These are phyloP conservation scores for Syzygium oleosum DNA, from an alignment of 345 rosid genomes.

Conservation along the genomic window DNA sequence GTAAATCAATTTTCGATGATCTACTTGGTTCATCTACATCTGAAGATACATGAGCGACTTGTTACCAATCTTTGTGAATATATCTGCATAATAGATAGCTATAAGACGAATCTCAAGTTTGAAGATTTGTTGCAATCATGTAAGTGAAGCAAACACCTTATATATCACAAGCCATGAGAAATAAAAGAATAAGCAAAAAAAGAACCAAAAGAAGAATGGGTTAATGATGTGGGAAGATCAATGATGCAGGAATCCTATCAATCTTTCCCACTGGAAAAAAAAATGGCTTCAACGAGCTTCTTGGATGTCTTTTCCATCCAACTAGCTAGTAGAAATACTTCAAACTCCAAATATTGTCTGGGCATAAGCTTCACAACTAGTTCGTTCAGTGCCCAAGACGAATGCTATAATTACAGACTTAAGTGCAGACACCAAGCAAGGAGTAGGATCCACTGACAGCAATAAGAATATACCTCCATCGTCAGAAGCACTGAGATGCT, in stretches of 20 bases:
- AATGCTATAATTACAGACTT: not conserved
- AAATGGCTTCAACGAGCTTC: not conserved
- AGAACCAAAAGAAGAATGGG: not conserved
- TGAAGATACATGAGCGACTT: not conserved
- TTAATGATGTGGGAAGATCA: not conserved
- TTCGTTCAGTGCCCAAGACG: not conserved
- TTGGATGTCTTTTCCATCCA: not conserved
- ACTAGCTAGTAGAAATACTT: not conserved
- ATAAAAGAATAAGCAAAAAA: not conserved
- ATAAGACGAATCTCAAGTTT: not conserved
- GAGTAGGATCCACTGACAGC: not conserved
- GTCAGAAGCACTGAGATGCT: conserved; percentile 16
- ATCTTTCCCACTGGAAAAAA: not conserved
- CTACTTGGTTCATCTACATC: not conserved
- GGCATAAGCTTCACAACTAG: not conserved
- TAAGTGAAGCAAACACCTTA: not conserved
- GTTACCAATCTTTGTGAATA: not conserved
- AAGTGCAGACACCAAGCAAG: not conserved
- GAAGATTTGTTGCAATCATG: not conserved
- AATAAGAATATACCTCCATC: conserved; percentile 29
- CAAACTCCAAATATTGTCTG: not conserved
- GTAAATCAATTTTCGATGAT: not conserved
- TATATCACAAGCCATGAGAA: not conserved
- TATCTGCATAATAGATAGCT: not conserved
- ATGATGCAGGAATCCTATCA: not conserved